Percentiles rank a stretch among this genome's conserved stretches.
Conservation (phyloP, 805 yeast species). For the Candida ortonii region DNA sequence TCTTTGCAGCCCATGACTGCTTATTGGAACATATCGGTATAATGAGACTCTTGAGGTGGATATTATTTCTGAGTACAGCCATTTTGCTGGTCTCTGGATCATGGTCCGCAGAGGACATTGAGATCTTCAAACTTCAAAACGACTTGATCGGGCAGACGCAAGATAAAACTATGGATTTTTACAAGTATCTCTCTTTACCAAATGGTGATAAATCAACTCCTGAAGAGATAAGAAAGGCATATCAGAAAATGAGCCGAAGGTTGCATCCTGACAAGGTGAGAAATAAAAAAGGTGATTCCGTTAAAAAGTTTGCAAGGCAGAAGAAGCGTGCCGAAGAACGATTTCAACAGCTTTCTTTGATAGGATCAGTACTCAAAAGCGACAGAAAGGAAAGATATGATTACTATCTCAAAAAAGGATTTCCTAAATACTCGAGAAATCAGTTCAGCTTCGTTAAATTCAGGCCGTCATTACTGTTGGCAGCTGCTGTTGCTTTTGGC, state of each 20-base stretch:
- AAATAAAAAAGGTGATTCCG: constrained; percentile 36
- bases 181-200: constrained; percentile 59
- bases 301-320: constrained; percentile 23
- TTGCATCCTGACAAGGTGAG: constrained; percentile 83
- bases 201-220: constrained; percentile 40
- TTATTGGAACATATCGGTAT: no score
- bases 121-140: constrained; percentile 64
- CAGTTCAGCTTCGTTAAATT: constrained; percentile 64
- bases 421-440: constrained; percentile 74
- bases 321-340: constrained; percentile 59
- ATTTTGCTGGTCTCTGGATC: constrained; percentile 11
- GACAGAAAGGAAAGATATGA: constrained; percentile 74
- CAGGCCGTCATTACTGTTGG: constrained; percentile 61
- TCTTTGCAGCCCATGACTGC: not conserved
- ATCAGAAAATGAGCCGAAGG: constrained; percentile 64
- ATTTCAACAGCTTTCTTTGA: constrained; percentile 73
- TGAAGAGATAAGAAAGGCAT: constrained; percentile 60
- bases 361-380: constrained; percentile 68
- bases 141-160: constrained; percentile 62
- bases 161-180: constrained; percentile 51
- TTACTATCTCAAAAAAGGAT: constrained; percentile 76
- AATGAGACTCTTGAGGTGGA: constrained; percentile 15
- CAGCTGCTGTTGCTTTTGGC: constrained; percentile 48
- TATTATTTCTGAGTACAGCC: constrained; percentile 6
- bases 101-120: constrained; percentile 59